Evolutionary conservation across 306 rosid species (phyloP), one percentile per base, ranked within the genome.

Genomic region (Datisca glomerata): DNA sequence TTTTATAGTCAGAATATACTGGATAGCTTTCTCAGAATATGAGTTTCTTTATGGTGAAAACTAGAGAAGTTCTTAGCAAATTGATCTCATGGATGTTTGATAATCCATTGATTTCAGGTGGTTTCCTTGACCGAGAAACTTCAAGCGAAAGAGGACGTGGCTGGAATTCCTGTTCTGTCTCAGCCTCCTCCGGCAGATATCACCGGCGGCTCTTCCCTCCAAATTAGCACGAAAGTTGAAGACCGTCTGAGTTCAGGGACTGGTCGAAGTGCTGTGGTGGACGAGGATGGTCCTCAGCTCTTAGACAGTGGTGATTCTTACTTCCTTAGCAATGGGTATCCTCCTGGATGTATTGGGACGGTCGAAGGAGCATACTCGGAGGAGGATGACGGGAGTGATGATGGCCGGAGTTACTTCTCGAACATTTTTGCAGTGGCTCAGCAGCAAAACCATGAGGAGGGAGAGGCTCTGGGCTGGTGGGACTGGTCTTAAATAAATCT

Each of bases 261-360:
- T 8, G 81, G 73, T 23, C 95, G 86, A 27, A 77, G 95, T 31
- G 89, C 91, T 0, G 93, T 89, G 54, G 81, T 77, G 66, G 95
- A 89, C 1, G 92, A 84, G 67, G 81, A 68, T 21, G 69, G 86
- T 44, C 81, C 83, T 7, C 95, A 64, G 49, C 68, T 72, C 32
- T 61, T 84, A 31, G 96, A 91, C 76, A 89, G 95, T 28, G 79
- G 85, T 16, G 77, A 84, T 47, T 89, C 98, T 1, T 77, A 76
- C 57, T 71, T 78, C 53, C 80, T 62, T 14, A 70, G 79, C 35
- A 71, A 72, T 34, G 72, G 73, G 45, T 75, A 68, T 24, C 35
- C 53, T 40, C 47, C 47, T 3, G 69, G 63, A 44, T 75, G 68
- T 49, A 44, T 74, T 31, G 63, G 47, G 7, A 28, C 68, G 1